Base-by-base conservation (phyloP, 768 basidiomycete genomes). In the Peribolospora kevripleyi region DNA sequence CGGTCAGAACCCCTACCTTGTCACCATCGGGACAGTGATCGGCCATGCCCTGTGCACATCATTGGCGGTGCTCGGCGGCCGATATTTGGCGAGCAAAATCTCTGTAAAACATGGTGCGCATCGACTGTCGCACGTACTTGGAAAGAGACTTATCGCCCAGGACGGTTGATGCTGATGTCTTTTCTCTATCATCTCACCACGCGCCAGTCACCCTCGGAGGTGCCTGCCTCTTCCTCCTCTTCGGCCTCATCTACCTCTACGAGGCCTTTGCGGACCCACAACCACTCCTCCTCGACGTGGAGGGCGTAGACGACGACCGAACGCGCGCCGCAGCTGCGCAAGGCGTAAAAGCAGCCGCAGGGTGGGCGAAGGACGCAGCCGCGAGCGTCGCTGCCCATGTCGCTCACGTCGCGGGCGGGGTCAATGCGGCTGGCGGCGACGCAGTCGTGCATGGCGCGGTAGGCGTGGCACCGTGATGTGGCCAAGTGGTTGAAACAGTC, bases 11-110 rank as follows among this genome's bases (percentile, higher is more conserved):
- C 81, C 95, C 5, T 87, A 84, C 61, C 73, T 93, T 38, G 84
- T 97, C 48, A 81, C 85, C 0, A 62, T 86, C 7, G 93, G 93
- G 2, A 97, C 93, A 0, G 75, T 93, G 43, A 63, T 86, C 4
- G 90, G 91, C 3, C 93, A 95, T 66, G 75, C 77, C 1, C 74
- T 76, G 55, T 97, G 90, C 68, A 93, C 88, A 0, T 75, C 77
- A 2, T 73, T 88, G 0, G 93, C 91, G 6, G 86, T 97, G 50
- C 71, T 93, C n/a, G 90, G 84, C 0, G 93, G 93, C 3, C 76
- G 85, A 13, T 93, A 82, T 64, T 70, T 95, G 40, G 87, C 88
- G 0, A 90, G 82, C 3, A 88, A 86, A 70, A 84, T 98, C 59
- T 88, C 85, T 13, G 84, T 93, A 50, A 95, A 91, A 68, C 81